Conservation (phyloP, 306 rosid genomes). For the Cucurbita maxima region DNA sequence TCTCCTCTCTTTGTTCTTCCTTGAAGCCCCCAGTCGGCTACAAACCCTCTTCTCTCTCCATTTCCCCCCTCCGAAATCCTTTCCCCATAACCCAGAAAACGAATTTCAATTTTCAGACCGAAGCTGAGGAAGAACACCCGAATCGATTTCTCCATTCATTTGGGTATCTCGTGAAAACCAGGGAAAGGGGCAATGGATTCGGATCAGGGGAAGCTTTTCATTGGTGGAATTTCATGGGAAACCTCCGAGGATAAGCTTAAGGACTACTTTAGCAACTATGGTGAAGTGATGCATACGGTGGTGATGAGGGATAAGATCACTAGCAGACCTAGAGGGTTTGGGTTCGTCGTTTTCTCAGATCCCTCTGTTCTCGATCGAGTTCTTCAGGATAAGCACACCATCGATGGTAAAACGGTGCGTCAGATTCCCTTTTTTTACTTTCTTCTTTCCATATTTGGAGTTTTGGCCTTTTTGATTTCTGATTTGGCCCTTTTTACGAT, state of each 20-base stretch:
- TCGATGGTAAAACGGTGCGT: slow-evolving; percentile 82
- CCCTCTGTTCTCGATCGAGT: slow-evolving; percentile 80
- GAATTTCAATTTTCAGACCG: neutral
- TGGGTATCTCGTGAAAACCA: neutral
- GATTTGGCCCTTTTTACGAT: neutral
- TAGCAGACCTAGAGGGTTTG: slow-evolving; percentile 80
- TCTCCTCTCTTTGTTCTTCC: neutral
- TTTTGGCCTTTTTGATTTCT: neutral
- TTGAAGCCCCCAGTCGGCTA: slow-evolving; percentile 23
- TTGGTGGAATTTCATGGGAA: slow-evolving; percentile 97
- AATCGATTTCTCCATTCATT: neutral
- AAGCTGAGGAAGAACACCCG: neutral
- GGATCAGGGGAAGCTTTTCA: slow-evolving; percentile 90
- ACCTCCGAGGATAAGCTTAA: slow-evolving; percentile 78
- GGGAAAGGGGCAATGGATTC: slow-evolving; percentile 55
- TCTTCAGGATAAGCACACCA: slow-evolving; percentile 70
- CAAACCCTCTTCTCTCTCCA: slow-evolving; percentile 16
- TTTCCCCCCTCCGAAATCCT: neutral
- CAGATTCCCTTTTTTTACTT: neutral
- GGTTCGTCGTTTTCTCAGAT: slow-evolving; percentile 78
- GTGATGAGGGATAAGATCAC: slow-evolving; percentile 84
- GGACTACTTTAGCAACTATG: slow-evolving; percentile 67
- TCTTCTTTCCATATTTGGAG: neutral
- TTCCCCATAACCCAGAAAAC: neutral
- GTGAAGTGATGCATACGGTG: slow-evolving; percentile 64